These are phyloP conservation scores for Cydonia oblonga DNA, from an alignment of 331 rosid species.

Conservation along the genomic window DNA sequence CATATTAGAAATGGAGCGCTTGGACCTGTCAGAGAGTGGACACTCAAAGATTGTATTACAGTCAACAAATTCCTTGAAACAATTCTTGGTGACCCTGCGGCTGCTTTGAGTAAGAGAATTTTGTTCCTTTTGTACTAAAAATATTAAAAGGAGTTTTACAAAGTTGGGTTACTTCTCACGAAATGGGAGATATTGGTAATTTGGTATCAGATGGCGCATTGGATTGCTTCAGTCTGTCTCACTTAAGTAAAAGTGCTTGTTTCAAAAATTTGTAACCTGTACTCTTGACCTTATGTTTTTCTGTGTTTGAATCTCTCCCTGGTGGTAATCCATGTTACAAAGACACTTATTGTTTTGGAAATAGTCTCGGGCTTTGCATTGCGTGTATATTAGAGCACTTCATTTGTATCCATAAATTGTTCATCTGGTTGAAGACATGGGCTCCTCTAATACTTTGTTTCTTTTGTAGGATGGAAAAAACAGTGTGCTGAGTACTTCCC, in stretches of 20 bases:
- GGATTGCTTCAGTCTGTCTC: background rate
- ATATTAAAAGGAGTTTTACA: background rate
- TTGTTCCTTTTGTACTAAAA: background rate
- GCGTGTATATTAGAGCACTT: background rate
- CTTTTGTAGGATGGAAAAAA: slow-evolving; percentile 72
- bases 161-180: background rate
- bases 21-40: slow-evolving; percentile 63
- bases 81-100: slow-evolving; percentile 40
- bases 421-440: too few relatives aligned
- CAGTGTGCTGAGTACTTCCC: slow-evolving; percentile 70
- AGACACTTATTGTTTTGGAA: background rate
- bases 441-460: too few relatives aligned
- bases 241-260: background rate
- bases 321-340: background rate
- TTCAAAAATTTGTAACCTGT: background rate
- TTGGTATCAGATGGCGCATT: background rate
- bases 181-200: background rate
- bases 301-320: background rate
- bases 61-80: slow-evolving; percentile 71
- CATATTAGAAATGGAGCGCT: slow-evolving; percentile 61
- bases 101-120: slow-evolving; percentile 51
- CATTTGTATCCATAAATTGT: too few relatives aligned
- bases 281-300: background rate
- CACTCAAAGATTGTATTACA: slow-evolving; percentile 62
- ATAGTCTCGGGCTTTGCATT: background rate